Base-by-base conservation (phyloP, 805 yeast species). In the Ascoidea asiatica region DNA sequence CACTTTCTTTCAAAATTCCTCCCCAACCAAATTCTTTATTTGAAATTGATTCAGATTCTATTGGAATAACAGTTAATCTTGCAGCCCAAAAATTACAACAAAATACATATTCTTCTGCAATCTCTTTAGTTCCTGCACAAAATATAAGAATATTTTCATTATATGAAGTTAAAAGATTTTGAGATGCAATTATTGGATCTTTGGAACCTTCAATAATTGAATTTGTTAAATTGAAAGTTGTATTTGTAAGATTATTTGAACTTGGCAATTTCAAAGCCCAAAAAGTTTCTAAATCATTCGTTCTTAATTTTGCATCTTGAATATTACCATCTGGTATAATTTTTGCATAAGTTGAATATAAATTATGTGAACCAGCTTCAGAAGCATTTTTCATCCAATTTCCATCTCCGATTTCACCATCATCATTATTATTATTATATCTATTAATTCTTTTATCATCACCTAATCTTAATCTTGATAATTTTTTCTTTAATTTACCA, bases 71-170 rank as follows among this genome's bases (percentile, higher is more conserved):
- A 5, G 95, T 81, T 36, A 83, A 72, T 51, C 92, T 73, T 1
- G 90, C 84, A 2, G 94, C 85, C 95, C 96, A 88, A 58, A 84
- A 88, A 59, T 87, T 88, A 61, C 92, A 79, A 4, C 90, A 77
- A 52, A 80, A 74, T 17, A 83, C 76, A 59, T 75, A 85, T 55
- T 77, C 82, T 39, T 64, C 62, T 0, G 95, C 92, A 47, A 75
- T 73, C 51, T 79, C 83, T 20, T 65, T 57, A 13, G 85, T 76
- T 8, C 81, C 80, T 0, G 87, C 77, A 59, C 75, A 78, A 58
- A 83, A 81, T 23, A 77, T 64, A 17, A 82, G 63, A 47, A 63
- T 55, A 3, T 64, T 67, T 49, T 65, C 62, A 29, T 29, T 29
- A 15, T 29, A 29, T 29, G 15, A 5, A 33, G 50, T 13, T 45